Conservation (phyloP, 1,284 basidiomycete species). For the Amylostereum areolatum region DNA sequence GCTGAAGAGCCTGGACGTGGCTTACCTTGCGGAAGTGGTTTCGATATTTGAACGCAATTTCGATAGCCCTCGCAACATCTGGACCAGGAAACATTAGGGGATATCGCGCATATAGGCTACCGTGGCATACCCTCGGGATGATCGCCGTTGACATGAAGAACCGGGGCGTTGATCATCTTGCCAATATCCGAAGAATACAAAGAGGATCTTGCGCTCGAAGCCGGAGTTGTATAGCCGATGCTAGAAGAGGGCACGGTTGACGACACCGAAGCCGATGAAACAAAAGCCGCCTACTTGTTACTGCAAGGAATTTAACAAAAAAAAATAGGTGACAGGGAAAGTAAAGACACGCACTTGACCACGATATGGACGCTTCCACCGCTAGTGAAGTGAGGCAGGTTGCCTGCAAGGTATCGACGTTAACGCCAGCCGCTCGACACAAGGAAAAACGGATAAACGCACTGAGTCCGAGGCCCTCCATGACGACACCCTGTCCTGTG, state of each 20-base stretch:
- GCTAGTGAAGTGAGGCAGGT: slow-evolving; percentile 83
- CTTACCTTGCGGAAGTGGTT: slow-evolving; percentile 78
- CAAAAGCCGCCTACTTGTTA: slow-evolving; percentile 37
- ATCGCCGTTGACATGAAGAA: slow-evolving; percentile 91
- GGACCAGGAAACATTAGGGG: slow-evolving; percentile 4
- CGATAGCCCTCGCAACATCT: slow-evolving; percentile 77
- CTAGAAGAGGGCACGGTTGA: too few species aligned
- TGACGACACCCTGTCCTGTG: slow-evolving; percentile 85
- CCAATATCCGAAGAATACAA: slow-evolving; percentile 86
- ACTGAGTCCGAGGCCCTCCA: slow-evolving; percentile 82
- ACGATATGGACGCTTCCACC: slow-evolving; percentile 87
- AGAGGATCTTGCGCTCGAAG: slow-evolving; percentile 75
- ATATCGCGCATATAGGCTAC: slow-evolving; percentile 5
- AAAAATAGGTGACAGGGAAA: neutral
- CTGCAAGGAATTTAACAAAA: slow-evolving; percentile 23
- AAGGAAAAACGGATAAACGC: slow-evolving; percentile 19
- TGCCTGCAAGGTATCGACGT: too few species aligned
- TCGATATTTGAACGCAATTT: slow-evolving; percentile 78
- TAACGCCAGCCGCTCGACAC: too few species aligned
- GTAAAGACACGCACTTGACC: slow-evolving; percentile 65
- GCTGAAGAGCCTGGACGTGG: too few species aligned
- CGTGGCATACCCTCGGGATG: slow-evolving; percentile 67
- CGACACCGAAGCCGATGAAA: neutral
- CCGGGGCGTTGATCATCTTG: slow-evolving; percentile 85
- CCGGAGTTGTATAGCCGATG: slow-evolving; percentile 87